phyloP scores from a whole-genome alignment of 2,329 filamentous ascomycete species.

The Aspergillus texensis region DNA sequence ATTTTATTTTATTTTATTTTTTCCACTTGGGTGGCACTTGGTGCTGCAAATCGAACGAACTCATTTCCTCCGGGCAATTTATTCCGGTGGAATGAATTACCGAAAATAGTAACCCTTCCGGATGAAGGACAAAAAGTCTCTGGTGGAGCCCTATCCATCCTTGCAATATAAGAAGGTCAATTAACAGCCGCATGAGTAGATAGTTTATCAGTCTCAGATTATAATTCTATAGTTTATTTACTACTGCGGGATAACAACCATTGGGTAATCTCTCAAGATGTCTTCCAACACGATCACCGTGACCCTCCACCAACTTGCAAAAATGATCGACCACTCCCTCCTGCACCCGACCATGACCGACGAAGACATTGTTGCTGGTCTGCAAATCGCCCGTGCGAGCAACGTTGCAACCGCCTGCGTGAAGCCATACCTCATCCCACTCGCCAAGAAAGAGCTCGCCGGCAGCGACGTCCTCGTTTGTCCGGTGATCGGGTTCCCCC shows the following conservation, averaged over 20 bases:
- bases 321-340: constrained; percentile 62
- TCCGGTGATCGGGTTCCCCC: constrained; percentile 63
- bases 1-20: too few relatives aligned
- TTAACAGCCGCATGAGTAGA: neutral
- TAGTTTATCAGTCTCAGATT: neutral
- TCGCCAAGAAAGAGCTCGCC: constrained; percentile 52
- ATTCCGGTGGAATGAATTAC: neutral
- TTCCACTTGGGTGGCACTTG: too few relatives aligned
- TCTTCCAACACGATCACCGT: constrained; percentile 19
- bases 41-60: too few relatives aligned
- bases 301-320: constrained; percentile 35
- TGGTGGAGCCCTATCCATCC: neutral
- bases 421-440: constrained; percentile 59
- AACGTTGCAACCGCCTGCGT: constrained; percentile 60
- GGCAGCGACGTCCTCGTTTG: constrained; percentile 56
- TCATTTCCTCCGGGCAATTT: neutral
- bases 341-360: constrained; percentile 66
- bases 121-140: neutral
- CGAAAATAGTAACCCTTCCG: neutral
- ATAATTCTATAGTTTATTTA: neutral
- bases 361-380: constrained; percentile 53
- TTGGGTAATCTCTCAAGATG: neutral
- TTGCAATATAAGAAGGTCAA: neutral
- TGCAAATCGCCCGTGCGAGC: constrained; percentile 52
- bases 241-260: neutral